Conservation (phyloP, 345 rosid species). For the Pistacia atlantica region DNA sequence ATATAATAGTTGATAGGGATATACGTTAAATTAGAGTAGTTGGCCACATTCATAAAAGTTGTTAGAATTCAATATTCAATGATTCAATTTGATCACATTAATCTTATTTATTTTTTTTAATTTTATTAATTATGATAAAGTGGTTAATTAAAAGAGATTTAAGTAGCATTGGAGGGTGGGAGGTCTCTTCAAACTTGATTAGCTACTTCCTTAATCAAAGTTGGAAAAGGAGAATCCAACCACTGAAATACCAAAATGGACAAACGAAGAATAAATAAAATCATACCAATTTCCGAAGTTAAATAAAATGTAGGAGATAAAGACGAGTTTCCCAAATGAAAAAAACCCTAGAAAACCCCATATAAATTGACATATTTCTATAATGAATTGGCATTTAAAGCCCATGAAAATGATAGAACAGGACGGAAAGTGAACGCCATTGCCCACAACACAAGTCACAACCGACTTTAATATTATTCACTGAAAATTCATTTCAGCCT, state of each 20-base stretch:
- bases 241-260: not conserved
- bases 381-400: not conserved
- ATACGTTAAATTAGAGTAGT: no score
- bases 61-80: no score
- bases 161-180: not conserved
- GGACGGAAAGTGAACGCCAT: not conserved
- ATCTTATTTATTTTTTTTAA: no score
- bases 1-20: not conserved
- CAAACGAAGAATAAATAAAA: not conserved
- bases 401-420: conserved; percentile 2
- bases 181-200: conserved; percentile 7
- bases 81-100: no score
- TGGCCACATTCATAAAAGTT: no score
- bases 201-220: not conserved
- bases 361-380: not conserved
- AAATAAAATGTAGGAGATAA: not conserved
- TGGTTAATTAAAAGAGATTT: not conserved
- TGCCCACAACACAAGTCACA: not conserved
- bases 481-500: no score
- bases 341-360: no score
- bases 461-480: no score
- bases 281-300: not conserved
- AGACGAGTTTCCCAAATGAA: no score
- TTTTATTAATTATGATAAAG: not conserved
- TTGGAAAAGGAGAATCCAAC: conserved; percentile 14